These are phyloP conservation scores for Striga asiatica DNA, from an alignment of 257 asterid species.

Conservation along the genomic window DNA sequence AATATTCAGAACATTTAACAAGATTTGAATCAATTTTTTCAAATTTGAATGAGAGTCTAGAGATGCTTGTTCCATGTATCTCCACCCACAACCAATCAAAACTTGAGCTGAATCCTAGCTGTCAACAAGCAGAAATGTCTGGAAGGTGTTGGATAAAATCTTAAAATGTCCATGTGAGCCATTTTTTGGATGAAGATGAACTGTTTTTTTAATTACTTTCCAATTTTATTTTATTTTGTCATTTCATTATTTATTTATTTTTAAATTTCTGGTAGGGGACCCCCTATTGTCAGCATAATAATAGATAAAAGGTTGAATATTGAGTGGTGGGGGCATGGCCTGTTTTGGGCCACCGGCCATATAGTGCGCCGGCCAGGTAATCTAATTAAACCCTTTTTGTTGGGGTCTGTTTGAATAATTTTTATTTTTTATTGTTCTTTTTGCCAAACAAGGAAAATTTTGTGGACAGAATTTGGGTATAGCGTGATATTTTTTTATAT, in stretches of 20 bases:
- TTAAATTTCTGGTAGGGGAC: no score
- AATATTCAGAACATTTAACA: no score
- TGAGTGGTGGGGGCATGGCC: conserved; percentile 4
- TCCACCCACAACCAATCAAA: conserved; percentile 25
- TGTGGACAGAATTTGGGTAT: conserved; percentile 19
- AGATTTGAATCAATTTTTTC: no score
- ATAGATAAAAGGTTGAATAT: neutral
- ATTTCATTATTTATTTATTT: no score
- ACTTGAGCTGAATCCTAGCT: conserved; percentile 21
- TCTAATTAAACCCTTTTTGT: conserved; percentile 1
- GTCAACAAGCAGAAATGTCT: conserved; percentile 32
- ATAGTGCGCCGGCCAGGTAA: conserved; percentile 26
- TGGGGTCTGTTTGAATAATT: conserved; percentile 2
- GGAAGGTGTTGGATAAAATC: conserved; percentile 25
- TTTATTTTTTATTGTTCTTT: neutral
- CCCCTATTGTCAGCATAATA: neutral
- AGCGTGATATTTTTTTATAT: conserved; percentile 2
- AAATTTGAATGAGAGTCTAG: no score
- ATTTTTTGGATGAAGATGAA: no score
- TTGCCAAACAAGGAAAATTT: neutral
- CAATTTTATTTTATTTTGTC: no score
- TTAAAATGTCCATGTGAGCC: conserved; percentile 29
- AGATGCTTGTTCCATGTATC: neutral
- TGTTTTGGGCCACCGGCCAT: conserved; percentile 28
- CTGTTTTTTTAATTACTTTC: no score